These are phyloP conservation scores for Crucihimalaya himalaica DNA, from an alignment of 345 rosid genomes.

Conservation along the genomic window DNA sequence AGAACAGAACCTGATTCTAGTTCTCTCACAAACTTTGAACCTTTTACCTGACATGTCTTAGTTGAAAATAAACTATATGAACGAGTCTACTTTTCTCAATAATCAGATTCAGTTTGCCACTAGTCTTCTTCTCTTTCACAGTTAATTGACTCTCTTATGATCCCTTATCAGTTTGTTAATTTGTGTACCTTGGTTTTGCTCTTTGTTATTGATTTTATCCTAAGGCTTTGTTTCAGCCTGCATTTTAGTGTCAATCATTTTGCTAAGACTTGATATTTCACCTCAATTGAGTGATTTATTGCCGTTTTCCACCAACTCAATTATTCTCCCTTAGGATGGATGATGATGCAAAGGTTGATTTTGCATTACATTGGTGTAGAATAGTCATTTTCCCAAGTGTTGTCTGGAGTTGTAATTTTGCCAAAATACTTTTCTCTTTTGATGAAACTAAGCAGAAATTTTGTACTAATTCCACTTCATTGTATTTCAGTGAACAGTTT, in stretches of 20 bases:
- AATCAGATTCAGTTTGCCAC: neutral
- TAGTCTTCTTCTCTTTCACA: neutral
- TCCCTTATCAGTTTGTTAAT: neutral
- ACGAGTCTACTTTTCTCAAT: neutral
- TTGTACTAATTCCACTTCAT: slow-evolving; percentile 16
- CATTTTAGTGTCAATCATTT: neutral
- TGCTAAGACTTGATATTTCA: neutral
- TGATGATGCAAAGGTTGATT: neutral
- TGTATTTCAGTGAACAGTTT: slow-evolving; percentile 62
- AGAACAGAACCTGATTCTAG: neutral
- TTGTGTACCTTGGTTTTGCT: neutral
- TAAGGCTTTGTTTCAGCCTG: neutral
- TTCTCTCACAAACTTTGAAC: neutral
- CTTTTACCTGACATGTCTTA: neutral
- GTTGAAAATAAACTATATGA: neutral
- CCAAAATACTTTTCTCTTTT: neutral
- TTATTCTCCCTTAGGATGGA: neutral
- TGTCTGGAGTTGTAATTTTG: neutral
- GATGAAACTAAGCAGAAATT: neutral
- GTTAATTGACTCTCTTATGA: neutral
- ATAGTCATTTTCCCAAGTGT: neutral
- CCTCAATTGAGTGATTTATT: neutral
- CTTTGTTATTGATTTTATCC: neutral
- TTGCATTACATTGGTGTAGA: neutral
- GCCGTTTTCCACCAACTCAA: neutral